Conservation (phyloP, 2,329 filamentous ascomycete species). For the Scedosporium dehoogii region DNA sequence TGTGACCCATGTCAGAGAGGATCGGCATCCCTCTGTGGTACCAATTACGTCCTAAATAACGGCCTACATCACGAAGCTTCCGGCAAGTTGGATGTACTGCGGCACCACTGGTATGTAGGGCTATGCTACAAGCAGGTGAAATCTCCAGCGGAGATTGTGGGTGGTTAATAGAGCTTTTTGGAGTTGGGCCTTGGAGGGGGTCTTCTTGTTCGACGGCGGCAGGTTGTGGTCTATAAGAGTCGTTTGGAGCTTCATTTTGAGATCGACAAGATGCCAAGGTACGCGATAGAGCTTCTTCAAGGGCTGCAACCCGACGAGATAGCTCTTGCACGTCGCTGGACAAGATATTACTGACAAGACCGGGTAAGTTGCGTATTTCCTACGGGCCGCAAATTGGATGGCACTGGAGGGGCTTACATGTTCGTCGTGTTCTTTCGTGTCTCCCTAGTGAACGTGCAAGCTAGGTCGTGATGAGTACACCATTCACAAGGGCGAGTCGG, state of each 20-base stretch:
- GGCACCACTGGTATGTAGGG: background rate
- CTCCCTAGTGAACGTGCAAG: constrained; percentile 31
- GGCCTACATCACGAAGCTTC: constrained; percentile 35
- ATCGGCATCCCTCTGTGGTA: constrained; percentile 38
- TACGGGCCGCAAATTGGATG: background rate
- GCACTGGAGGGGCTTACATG: background rate
- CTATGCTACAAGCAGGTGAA: background rate
- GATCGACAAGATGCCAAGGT: no score
- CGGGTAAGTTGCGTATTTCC: background rate
- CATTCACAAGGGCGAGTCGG: constrained; percentile 33
- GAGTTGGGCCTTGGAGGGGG: no score
- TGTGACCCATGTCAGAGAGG: constrained; percentile 33
- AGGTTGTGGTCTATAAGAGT: background rate
- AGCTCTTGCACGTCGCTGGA: background rate
- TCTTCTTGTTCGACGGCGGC: background rate
- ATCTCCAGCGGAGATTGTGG: background rate
- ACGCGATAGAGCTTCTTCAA: background rate
- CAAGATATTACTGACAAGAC: background rate
- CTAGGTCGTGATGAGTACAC: constrained; percentile 35
- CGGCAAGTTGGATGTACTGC: constrained; percentile 15
- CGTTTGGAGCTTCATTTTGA: background rate
- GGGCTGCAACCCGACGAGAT: background rate
- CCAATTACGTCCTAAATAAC: constrained; percentile 35
- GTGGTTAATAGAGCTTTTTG: no score
- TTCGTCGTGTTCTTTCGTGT: constrained; percentile 7